phyloP scores from a whole-genome alignment of 202 grass and related monocot genomes.

The Eragrostis tef region DNA sequence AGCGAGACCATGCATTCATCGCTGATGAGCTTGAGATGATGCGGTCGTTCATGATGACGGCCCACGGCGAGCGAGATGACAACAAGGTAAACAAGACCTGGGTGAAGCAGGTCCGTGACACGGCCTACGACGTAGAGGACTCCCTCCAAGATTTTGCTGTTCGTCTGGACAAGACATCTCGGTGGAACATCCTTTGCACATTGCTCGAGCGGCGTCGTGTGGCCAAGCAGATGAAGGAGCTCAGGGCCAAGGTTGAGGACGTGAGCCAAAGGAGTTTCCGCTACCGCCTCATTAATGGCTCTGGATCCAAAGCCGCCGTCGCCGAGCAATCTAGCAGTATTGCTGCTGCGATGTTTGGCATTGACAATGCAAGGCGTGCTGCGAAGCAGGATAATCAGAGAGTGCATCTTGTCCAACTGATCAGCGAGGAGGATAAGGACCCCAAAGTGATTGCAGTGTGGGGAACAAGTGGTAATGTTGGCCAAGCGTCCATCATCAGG shows the following conservation, averaged over 20 bases:
- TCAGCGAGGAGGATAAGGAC: neutral
- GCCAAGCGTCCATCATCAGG: neutral
- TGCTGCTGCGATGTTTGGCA: neutral
- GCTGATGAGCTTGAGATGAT: no score
- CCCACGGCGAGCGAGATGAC: no score
- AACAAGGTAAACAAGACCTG: no score
- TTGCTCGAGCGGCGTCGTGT: neutral
- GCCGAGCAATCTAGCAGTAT: neutral
- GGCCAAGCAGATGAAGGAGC: slow-evolving; percentile 2
- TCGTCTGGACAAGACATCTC: no score
- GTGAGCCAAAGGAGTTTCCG: slow-evolving; percentile 15
- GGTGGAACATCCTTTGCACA: no score
- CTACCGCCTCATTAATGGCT: neutral
- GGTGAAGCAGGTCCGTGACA: no score
- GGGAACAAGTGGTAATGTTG: neutral
- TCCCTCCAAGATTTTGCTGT: no score
- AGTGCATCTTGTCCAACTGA: neutral
- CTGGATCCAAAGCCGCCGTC: neutral
- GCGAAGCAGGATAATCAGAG: neutral
- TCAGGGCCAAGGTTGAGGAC: neutral
- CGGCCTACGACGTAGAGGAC: no score
- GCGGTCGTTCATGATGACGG: no score
- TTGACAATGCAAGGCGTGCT: neutral
- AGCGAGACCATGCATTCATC: no score
- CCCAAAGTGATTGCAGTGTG: neutral